Conservation (phyloP, 805 yeast species). For the Candida endomychidarum region DNA sequence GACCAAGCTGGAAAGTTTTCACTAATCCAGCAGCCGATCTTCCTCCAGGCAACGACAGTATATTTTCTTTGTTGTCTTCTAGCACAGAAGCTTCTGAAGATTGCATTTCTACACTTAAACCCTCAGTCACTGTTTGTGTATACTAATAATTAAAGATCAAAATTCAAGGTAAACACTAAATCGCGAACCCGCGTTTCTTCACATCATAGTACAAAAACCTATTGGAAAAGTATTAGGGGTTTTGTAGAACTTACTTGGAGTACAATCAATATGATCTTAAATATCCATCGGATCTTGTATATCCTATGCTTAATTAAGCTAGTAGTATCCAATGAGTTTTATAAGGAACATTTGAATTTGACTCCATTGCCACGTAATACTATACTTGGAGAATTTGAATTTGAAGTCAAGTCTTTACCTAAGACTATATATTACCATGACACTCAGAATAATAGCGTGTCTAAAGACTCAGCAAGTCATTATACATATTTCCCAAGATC, state of each 20-base stretch:
- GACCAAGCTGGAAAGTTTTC: conserved; percentile 32
- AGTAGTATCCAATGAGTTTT: conserved; percentile 22
- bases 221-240: neutral
- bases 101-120: no score
- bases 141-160: no score
- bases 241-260: no score
- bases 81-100: conserved; percentile 5
- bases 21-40: conserved; percentile 62
- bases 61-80: conserved; percentile 69
- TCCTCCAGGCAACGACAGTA: conserved; percentile 65
- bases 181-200: conserved; percentile 4
- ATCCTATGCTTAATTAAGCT: neutral
- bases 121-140: neutral
- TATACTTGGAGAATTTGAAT: conserved; percentile 68
- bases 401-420: conserved; percentile 58
- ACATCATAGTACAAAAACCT: neutral
- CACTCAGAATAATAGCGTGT: neutral
- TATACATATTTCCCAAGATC: conserved; percentile 77
- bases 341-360: conserved; percentile 59
- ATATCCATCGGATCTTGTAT: neutral
- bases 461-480: conserved; percentile 29
- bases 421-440: conserved; percentile 17
- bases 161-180: conserved; percentile 1
- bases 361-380: conserved; percentile 74
- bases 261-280: neutral